Percentiles rank a stretch among this genome's conserved stretches.
These are phyloP conservation scores for Tulasnella sp. DNA, from an alignment of 768 basidiomycete genomes.

Conservation along the genomic window DNA sequence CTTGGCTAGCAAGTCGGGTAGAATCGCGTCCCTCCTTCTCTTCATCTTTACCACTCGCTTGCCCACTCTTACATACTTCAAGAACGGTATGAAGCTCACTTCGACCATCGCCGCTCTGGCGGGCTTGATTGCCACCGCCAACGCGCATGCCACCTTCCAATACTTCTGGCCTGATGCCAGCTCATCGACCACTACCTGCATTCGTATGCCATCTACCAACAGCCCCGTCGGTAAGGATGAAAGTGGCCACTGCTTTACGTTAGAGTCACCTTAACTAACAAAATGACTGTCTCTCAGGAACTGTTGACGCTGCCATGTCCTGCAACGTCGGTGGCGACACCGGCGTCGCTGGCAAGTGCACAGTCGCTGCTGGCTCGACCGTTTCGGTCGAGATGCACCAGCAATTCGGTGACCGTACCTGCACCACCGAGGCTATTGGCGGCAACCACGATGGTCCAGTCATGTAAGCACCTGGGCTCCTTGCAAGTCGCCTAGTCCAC, in stretches of 20 bases:
- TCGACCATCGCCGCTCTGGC: background rate
- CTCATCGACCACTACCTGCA: conserved; percentile 47
- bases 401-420: conserved; percentile 47
- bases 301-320: conserved; percentile 41
- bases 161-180: conserved; percentile 48
- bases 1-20: background rate
- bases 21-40: background rate
- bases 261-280: background rate
- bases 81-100: conserved; percentile 11
- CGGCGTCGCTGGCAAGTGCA: conserved; percentile 41
- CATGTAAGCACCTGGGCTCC: conserved; percentile 40
- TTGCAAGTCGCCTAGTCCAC: no score
- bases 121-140: conserved; percentile 29
- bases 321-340: conserved; percentile 43
- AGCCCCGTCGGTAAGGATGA: conserved; percentile 38
- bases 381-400: conserved; percentile 50
- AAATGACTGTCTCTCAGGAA: background rate
- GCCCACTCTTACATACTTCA: background rate
- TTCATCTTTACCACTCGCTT: background rate
- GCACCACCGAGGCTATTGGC: conserved; percentile 48
- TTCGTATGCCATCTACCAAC: conserved; percentile 47
- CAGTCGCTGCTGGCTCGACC: conserved; percentile 32
- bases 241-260: background rate
- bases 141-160: conserved; percentile 54
- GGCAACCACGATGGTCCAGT: conserved; percentile 52